phyloP scores from a whole-genome alignment of 106 monocot genomes.

The Hemerocallis citrina region DNA sequence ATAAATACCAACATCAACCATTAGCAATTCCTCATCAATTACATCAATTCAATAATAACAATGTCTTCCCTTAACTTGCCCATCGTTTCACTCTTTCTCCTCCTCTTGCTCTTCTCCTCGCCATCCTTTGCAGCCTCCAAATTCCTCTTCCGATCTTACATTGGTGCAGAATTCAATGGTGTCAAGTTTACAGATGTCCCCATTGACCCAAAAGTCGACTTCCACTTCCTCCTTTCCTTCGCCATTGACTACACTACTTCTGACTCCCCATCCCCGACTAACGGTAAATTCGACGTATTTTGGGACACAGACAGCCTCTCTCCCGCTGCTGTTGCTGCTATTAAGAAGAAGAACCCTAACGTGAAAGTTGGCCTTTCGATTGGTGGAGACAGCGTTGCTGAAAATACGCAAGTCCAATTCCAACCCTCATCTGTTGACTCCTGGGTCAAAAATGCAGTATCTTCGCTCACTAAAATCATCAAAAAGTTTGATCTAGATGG shows the following conservation, averaged over 20 bases:
- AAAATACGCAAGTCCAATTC: neutral
- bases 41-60: too few relatives aligned
- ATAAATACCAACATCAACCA: too few relatives aligned
- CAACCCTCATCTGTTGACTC: constrained; percentile 6
- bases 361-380: constrained; percentile 13
- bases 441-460: constrained; percentile 29
- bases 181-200: constrained; percentile 50
- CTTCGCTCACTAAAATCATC: constrained; percentile 21
- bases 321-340: constrained; percentile 2
- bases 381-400: constrained; percentile 7
- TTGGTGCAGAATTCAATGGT: constrained; percentile 24
- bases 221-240: constrained; percentile 24
- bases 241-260: constrained; percentile 15
- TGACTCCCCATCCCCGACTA: constrained; percentile 2
- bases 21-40: too few relatives aligned
- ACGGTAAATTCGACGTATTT: constrained; percentile 18
- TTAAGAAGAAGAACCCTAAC: constrained; percentile 2
- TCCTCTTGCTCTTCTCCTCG: too few relatives aligned
- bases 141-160: constrained; percentile 38
- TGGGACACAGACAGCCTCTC: constrained; percentile 18
- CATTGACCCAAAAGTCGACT: constrained; percentile 17
- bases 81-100: too few relatives aligned
- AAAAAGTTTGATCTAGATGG: constrained; percentile 19
- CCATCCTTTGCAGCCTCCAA: too few relatives aligned
- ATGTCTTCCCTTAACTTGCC: too few relatives aligned